A percentile compares a stretch with the other conserved stretches of the same genome.
Conservation (phyloP, 2,329 filamentous ascomycete genomes). For the Didymella lethalis region DNA sequence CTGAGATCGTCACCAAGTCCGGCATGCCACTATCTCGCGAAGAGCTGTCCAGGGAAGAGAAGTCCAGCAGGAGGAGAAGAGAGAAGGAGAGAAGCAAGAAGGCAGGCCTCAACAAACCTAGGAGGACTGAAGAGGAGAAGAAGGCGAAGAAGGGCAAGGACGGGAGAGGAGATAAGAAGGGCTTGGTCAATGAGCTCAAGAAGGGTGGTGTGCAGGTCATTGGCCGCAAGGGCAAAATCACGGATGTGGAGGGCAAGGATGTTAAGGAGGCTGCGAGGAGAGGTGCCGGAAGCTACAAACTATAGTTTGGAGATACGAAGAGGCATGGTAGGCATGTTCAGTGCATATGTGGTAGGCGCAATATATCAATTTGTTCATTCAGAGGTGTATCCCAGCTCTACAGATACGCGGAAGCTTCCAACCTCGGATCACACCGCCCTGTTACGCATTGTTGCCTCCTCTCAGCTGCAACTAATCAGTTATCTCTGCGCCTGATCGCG, state of each 20-base stretch:
- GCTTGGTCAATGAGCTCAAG: slow-evolving; percentile 73
- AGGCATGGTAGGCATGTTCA: not conserved
- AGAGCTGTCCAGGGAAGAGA: slow-evolving; percentile 89
- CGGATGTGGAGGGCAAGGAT: slow-evolving; percentile 83
- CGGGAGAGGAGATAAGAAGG: slow-evolving; percentile 55
- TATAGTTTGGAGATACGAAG: slow-evolving; percentile 24
- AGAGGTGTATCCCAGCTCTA: not conserved
- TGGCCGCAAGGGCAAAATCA: slow-evolving; percentile 85
- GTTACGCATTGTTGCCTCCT: too few relatives aligned
- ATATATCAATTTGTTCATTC: slow-evolving; percentile 7
- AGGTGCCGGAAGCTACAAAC: slow-evolving; percentile 47
- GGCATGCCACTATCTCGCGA: slow-evolving; percentile 80
- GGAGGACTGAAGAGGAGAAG: slow-evolving; percentile 51
- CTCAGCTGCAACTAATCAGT: not conserved
- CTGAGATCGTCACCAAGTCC: slow-evolving; percentile 79
- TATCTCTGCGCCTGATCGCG: not conserved
- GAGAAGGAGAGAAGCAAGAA: slow-evolving; percentile 87
- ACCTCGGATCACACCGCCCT: too few relatives aligned
- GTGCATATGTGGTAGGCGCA: not conserved
- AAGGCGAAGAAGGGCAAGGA: slow-evolving; percentile 61
- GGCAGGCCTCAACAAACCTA: slow-evolving; percentile 61
- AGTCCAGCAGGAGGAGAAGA: slow-evolving; percentile 74
- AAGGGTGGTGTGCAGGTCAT: slow-evolving; percentile 92
- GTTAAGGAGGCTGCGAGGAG: slow-evolving; percentile 52
- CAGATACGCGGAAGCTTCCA: too few relatives aligned